Conservation (phyloP, 208 protist species). For the Trypanosoma lewisi region DNA sequence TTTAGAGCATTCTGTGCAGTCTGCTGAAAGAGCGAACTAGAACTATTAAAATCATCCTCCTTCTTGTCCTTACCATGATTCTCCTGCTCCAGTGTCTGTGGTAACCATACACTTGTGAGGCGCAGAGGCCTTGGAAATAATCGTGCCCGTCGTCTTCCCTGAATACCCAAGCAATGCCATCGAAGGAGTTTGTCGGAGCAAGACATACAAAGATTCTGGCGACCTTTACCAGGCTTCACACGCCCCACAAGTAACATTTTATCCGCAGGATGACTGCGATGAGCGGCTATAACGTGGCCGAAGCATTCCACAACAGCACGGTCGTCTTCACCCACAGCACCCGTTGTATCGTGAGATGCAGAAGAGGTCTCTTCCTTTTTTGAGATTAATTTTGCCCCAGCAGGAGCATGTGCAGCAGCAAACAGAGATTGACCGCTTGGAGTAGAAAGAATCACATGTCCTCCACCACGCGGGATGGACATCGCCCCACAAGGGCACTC, state of each 20-base stretch:
- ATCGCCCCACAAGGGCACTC: conserved; percentile 74
- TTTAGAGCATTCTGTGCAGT: conserved; percentile 11
- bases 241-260: conserved; percentile 26
- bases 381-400: no score
- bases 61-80: neutral
- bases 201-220: conserved; percentile 80
- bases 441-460: conserved; percentile 49
- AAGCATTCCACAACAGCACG: conserved; percentile 1
- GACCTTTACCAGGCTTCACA: conserved; percentile 86
- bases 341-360: neutral
- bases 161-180: conserved; percentile 71
- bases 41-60: neutral
- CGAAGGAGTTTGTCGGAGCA: conserved; percentile 89
- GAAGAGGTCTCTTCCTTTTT: neutral
- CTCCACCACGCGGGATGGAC: conserved; percentile 42
- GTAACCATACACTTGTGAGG: conserved; percentile 39
- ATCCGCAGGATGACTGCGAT: conserved; percentile 32
- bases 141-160: conserved; percentile 41
- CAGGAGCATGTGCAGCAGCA: neutral
- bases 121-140: conserved; percentile 48
- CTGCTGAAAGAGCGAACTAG: neutral
- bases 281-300: conserved; percentile 45
- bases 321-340: neutral
- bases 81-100: neutral
- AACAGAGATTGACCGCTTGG: conserved; percentile 28